phyloP scores from a whole-genome alignment of 2,329 filamentous ascomycete species.

The Sordariomycetes sp. region DNA sequence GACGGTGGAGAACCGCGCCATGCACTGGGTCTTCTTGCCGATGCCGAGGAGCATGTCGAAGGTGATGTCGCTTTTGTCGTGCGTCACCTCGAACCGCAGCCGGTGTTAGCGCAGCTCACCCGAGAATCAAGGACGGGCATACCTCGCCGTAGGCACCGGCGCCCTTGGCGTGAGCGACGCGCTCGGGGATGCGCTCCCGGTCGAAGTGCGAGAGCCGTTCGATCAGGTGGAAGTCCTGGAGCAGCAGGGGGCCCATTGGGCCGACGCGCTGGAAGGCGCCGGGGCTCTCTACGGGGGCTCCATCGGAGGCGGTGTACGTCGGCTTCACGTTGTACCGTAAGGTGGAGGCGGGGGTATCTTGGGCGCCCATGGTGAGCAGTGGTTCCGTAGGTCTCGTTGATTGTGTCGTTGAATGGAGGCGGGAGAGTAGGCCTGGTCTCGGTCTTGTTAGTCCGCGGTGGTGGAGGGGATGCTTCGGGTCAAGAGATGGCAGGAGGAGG shows the following conservation, averaged over 20 bases:
- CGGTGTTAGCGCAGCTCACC: neutral
- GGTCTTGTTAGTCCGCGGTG: neutral
- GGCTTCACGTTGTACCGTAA: slow-evolving; percentile 39
- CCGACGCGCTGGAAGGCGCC: slow-evolving; percentile 35
- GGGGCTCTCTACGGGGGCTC: slow-evolving; percentile 40
- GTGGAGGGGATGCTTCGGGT: neutral
- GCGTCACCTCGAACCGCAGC: slow-evolving; percentile 26
- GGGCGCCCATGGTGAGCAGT: neutral
- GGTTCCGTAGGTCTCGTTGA: neutral
- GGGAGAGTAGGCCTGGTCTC: neutral
- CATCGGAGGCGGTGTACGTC: slow-evolving; percentile 46
- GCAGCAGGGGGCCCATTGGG: neutral
- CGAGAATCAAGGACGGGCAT: neutral
- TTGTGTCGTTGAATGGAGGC: neutral
- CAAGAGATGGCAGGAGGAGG: neutral
- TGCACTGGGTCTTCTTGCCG: slow-evolving; percentile 56
- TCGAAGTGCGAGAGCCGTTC: slow-evolving; percentile 43
- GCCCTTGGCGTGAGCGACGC: slow-evolving; percentile 29
- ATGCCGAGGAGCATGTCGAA: slow-evolving; percentile 39
- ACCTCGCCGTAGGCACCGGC: slow-evolving; percentile 35
- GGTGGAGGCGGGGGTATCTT: neutral
- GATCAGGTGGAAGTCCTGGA: slow-evolving; percentile 41
- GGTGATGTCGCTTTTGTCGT: slow-evolving; percentile 38
- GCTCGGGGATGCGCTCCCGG: slow-evolving; percentile 36
- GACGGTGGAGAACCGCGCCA: slow-evolving; percentile 62